Percentiles rank a stretch among this genome's conserved stretches.
These are phyloP conservation scores for Monascus ruber DNA, from an alignment of 2,329 filamentous ascomycete species.

Conservation along the genomic window DNA sequence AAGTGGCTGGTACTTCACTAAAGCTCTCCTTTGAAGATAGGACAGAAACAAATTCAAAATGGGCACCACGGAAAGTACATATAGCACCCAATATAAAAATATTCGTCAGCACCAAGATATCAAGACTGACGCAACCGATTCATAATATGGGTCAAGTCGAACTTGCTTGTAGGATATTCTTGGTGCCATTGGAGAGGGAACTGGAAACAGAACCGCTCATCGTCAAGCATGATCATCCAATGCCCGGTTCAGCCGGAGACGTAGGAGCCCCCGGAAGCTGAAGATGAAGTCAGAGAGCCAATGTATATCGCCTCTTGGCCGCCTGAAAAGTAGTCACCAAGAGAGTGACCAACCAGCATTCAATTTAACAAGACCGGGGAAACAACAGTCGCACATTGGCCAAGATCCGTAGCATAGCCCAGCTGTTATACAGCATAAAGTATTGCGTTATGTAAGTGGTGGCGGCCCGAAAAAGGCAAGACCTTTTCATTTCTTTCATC, in stretches of 20 bases:
- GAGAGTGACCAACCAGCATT: no score
- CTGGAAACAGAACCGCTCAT: neutral
- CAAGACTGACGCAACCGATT: neutral
- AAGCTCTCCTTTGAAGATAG: neutral
- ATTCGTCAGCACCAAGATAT: neutral
- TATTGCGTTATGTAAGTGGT: no score
- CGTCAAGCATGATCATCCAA: neutral
- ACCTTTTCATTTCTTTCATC: no score
- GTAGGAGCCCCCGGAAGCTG: neutral
- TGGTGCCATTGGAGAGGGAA: no score
- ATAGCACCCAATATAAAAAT: neutral
- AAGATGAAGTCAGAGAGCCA: neutral
- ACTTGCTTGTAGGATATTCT: neutral
- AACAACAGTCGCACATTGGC: no score
- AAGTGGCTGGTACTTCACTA: no score
- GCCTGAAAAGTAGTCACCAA: no score
- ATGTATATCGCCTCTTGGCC: no score
- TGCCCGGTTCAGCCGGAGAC: neutral
- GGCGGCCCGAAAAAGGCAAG: no score
- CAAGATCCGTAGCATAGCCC: no score
- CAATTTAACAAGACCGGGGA: no score
- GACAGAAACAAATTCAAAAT: neutral
- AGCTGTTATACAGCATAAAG: no score
- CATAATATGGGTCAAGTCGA: neutral
- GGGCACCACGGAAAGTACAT: neutral